Evolutionary conservation across 2,329 filamentous ascomycete species (phyloP).

Genomic region (Malbranchea zuffiana): DNA sequence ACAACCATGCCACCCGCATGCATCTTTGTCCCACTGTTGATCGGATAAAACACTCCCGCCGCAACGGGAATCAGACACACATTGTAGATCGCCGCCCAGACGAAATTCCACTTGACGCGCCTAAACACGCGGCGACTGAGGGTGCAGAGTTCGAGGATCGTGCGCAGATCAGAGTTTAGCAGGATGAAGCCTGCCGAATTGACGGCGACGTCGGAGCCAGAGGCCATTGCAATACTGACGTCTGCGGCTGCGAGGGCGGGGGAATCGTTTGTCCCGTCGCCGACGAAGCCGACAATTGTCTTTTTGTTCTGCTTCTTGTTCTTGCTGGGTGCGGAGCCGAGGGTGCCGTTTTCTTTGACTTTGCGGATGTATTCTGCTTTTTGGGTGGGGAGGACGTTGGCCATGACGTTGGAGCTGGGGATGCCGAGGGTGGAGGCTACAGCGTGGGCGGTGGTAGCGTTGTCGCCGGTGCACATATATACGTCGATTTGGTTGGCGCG

Average conservation of each 20-base stretch:
- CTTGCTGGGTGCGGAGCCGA: conserved; percentile 24
- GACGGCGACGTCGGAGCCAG: conserved; percentile 72
- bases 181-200: conserved; percentile 74
- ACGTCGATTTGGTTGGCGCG: conserved; percentile 57
- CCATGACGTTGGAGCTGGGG: conserved; percentile 60
- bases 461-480: conserved; percentile 92
- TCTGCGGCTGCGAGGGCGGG: conserved; percentile 71
- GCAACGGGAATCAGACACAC: conserved; percentile 65
- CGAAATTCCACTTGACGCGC: conserved; percentile 74
- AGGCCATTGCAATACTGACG: conserved; percentile 70
- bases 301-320: conserved; percentile 10
- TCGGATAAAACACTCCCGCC: conserved; percentile 64
- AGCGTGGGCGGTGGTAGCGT: conserved; percentile 68
- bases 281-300: conserved; percentile 67
- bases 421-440: conserved; percentile 71
- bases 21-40: conserved; percentile 32
- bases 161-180: conserved; percentile 56
- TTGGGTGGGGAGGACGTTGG: conserved; percentile 72
- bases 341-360: conserved; percentile 22
- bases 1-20: conserved; percentile 25
- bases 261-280: conserved; percentile 78
- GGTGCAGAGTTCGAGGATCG: conserved; percentile 61
- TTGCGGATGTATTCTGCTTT: conserved; percentile 55
- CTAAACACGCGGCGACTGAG: conserved; percentile 63
- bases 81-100: conserved; percentile 78